Percentiles rank a stretch among this genome's conserved stretches.
These are phyloP conservation scores for Hyaloscypha hepaticicola DNA, from an alignment of 495 filamentous ascomycete genomes.

Conservation along the genomic window DNA sequence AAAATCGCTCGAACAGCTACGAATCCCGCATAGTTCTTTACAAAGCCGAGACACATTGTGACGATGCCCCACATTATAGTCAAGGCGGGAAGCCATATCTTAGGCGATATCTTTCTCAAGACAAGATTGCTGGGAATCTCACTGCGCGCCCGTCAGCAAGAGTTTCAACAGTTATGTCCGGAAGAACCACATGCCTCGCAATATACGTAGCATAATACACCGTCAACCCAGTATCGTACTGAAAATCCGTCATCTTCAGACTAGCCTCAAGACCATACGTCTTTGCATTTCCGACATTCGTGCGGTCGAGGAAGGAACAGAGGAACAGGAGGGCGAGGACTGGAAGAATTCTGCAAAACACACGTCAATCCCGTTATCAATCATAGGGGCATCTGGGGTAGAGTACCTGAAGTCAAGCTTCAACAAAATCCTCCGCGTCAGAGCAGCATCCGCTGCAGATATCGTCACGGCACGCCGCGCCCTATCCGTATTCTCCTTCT, in stretches of 20 bases:
- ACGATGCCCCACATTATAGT: conserved; percentile 67
- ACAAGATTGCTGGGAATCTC: conserved; percentile 66
- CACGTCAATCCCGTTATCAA: not conserved
- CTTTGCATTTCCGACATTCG: conserved; percentile 87
- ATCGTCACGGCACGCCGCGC: not conserved
- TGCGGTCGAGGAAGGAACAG: conserved; percentile 79
- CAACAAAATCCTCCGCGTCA: conserved; percentile 46
- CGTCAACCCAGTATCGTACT: conserved; percentile 63
- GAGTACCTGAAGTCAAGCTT: conserved; percentile 55
- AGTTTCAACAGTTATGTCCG: conserved; percentile 10
- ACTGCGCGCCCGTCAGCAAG: conserved; percentile 36
- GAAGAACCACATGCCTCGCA: conserved; percentile 28
- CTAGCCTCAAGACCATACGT: conserved; percentile 66
- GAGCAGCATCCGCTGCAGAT: conserved; percentile 19
- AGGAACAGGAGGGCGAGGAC: conserved; percentile 70
- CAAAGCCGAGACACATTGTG: conserved; percentile 71
- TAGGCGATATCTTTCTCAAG: conserved; percentile 63
- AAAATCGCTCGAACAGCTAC: conserved; percentile 85
- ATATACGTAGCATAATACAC: conserved; percentile 59
- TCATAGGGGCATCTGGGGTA: conserved; percentile 5
- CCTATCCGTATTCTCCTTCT: conserved; percentile 15
- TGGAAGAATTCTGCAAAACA: conserved; percentile 43
- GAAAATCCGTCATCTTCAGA: conserved; percentile 60
- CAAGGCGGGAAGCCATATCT: conserved; percentile 56
- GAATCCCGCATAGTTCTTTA: conserved; percentile 73